Percentiles rank a stretch among this genome's conserved stretches.
Evolutionary conservation across 208 protist genomes (phyloP).

Genomic region (Wallacemonas sp.): DNA sequence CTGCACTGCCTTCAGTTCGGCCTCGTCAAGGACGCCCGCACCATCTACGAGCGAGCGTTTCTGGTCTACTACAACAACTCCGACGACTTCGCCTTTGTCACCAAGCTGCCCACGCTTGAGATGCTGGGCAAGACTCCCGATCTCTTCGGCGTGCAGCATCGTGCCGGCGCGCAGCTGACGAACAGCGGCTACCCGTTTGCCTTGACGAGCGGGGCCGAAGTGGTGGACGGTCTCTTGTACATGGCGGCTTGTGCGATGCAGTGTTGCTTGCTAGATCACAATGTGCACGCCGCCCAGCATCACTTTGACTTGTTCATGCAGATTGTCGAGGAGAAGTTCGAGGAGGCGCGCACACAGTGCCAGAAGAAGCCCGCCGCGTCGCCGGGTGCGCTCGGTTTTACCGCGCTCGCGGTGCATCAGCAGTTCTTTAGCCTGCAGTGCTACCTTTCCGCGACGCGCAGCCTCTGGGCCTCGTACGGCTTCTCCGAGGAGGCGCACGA

Average conservation of each 20-base stretch:
- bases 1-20: constrained; percentile 84
- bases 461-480: constrained; percentile 39
- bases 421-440: constrained; percentile 72
- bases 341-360: constrained; percentile 24
- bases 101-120: constrained; percentile 36
- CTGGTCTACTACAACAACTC: constrained; percentile 88
- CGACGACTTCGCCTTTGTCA: constrained; percentile 77
- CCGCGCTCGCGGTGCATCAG: constrained; percentile 27
- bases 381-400: constrained; percentile 1
- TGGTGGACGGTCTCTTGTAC: constrained; percentile 65
- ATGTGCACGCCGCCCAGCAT: constrained; percentile 29
- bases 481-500: constrained; percentile 16
- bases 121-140: constrained; percentile 48
- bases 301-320: constrained; percentile 61
- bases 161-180: constrained; percentile 20
- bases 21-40: constrained; percentile 48
- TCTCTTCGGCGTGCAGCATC: constrained; percentile 48
- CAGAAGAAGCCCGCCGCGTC: constrained; percentile 2
- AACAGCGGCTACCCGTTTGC: constrained; percentile 48
- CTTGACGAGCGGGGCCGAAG: constrained; percentile 47
- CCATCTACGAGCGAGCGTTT: constrained; percentile 53
- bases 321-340: constrained; percentile 74
- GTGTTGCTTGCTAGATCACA: constrained; percentile 52
- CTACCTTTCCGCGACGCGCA: constrained; percentile 52
- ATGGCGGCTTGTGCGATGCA: constrained; percentile 59